Base-by-base conservation (phyloP, 2,329 filamentous ascomycete genomes). In the Cordyceps fumosorosea region DNA sequence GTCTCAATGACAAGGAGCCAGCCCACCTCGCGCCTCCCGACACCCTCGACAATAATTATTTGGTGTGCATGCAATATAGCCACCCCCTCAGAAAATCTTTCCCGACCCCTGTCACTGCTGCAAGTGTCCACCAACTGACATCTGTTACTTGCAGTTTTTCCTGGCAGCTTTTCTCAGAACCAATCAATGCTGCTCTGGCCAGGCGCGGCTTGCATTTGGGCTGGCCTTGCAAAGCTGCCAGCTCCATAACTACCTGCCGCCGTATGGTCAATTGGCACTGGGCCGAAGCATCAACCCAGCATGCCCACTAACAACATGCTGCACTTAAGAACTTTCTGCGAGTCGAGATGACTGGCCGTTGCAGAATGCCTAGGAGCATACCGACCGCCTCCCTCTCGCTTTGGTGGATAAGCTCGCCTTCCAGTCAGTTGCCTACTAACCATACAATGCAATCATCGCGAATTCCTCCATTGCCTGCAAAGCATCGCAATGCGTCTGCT, bases 11-110 rank as follows among this genome's bases (percentile, higher is more conserved):
- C 58, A 60, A 32, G 58, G 58, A 48, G 26, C 51, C 52, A 57
- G 40, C 45, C 54, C 53, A 56, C 44, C 54, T 57, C 54, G 53
- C 60, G 45, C 47, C 60, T 62, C 52, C 58, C 69, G 66, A 65
- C 67, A 56, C 47, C 58, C 58, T 67, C 66, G 67, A 69, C 68
- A 67, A 53, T 53, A 60, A 60, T 65, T 71, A 69, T 64, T 65
- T 65, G 62, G 37, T 69, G 70, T 68, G 68, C 65, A 66, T 67
- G 64, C 69, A 65, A 66, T 72, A 71, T 68, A 70, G 63, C 64
- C 69, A 69, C 62, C 62, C 55, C 53, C 47, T 56, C 24, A 53
- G 42, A 59, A 60, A 54, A 53, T 18, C 57, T 57, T 60, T 24
- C 50, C 40, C 24, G 29, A 60, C 42, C 66, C 67, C 63, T 64